phyloP scores from a whole-genome alignment of 768 basidiomycete genomes.

The Porpolomopsis calyptriformis region DNA sequence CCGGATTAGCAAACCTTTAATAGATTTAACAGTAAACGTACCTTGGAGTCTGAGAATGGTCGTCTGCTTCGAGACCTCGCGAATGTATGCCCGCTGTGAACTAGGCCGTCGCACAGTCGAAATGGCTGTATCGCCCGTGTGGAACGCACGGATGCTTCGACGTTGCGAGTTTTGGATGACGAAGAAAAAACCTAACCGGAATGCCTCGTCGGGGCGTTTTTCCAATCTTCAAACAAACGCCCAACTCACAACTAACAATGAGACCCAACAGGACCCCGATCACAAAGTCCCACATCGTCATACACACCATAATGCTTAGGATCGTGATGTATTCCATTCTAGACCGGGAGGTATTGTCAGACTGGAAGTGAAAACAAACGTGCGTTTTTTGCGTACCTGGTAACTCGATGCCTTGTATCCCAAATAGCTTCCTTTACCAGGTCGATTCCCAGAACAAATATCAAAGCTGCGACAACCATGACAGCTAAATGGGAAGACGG shows the following conservation, averaged over 20 bases:
- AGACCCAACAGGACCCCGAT: constrained; percentile 89
- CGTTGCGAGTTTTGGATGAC: constrained; percentile 91
- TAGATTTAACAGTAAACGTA: constrained; percentile 9
- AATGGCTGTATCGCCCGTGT: constrained; percentile 74
- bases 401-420: constrained; percentile 88
- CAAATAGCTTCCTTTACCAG: constrained; percentile 92
- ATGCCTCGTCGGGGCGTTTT: neutral
- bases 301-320: constrained; percentile 75
- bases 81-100: constrained; percentile 79
- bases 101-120: constrained; percentile 88
- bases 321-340: constrained; percentile 79
- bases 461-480: constrained; percentile 83
- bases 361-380: neutral
- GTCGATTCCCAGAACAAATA: constrained; percentile 90
- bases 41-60: constrained; percentile 83
- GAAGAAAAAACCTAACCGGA: constrained; percentile 70
- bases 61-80: constrained; percentile 88
- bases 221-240: neutral
- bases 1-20: neutral
- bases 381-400: constrained; percentile 34
- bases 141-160: constrained; percentile 71
- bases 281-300: constrained; percentile 94
- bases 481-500: constrained; percentile 37
- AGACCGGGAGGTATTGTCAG: constrained; percentile 8
- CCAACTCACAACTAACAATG: constrained; percentile 68